Base-by-base conservation (phyloP, 2,329 filamentous ascomycete genomes). In the Ramularia collo-cygni region DNA sequence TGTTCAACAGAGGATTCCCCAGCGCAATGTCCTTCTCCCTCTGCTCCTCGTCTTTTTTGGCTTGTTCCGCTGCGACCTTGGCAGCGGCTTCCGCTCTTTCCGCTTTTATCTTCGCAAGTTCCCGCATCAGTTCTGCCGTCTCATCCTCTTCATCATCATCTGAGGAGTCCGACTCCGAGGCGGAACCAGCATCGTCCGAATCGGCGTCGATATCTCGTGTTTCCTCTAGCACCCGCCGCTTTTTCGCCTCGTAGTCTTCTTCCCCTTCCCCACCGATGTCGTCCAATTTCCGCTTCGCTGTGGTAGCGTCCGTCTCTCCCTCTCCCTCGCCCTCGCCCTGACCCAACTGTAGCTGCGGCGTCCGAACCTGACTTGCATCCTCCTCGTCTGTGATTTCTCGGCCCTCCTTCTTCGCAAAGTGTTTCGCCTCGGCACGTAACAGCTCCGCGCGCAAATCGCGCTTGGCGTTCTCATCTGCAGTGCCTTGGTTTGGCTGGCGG, bases 391-490 rank as follows among this genome's bases (percentile, higher is more conserved):
- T 59, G 15, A 59, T 38, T 28, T 53, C 53, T 30, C 72, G 75
- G 50, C 84, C 84, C 48, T 81, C 83, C 67, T 83, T 82, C 74
- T 93, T 94, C 51, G 85, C 81, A 61, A 83, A 90, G 69, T 95
- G 85, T 14, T 81, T 81, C 39, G 85, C 81, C 67, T 98, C 92
- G 32, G 89, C 90, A 51, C 83, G 80, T 43, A 96, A 75, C 21
- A 98, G 80, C 66, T 98, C 89, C 33, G 88, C 83, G 54, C 87
- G 82, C 38, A 98, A 76, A 62, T 98, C 90, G 60, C 84, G 85
- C 38, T 74, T 68, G 51, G 74, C 65, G 34, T 68, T 61, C 50
- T 93, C 87, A 26, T 81, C 81, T 50, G 80, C 81, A 51, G 86
- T 85, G 55, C 92, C 92, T 69, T 98, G 92, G 31, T 88, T 89